Evolutionary conservation across 139 green algal genomes (phyloP).

Genomic region (Chlamydomonas sp.): DNA sequence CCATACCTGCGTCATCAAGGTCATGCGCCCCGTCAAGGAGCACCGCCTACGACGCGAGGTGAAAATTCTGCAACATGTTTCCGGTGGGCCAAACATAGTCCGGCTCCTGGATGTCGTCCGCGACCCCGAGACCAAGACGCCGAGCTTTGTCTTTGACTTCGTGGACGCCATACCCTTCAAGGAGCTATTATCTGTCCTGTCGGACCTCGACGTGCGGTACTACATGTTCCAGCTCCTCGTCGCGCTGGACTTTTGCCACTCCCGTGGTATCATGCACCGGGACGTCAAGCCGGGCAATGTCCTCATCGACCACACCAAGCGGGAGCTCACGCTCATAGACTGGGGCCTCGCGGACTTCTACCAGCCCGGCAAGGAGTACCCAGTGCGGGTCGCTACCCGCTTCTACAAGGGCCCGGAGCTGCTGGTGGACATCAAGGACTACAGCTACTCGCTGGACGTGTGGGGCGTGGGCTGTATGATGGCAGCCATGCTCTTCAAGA

Average conservation of each 20-base stretch:
- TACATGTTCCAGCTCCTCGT: constrained; percentile 97
- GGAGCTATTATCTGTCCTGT: constrained; percentile 92
- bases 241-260: constrained; percentile 97
- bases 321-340: constrained; percentile 96
- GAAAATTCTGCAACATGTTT: constrained; percentile 97
- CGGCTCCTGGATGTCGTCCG: constrained; percentile 95
- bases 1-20: constrained; percentile 95
- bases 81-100: constrained; percentile 98
- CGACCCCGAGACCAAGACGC: constrained; percentile 95
- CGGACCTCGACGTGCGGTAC: constrained; percentile 94
- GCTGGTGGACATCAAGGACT: constrained; percentile 92
- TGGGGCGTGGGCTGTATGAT: constrained; percentile 93
- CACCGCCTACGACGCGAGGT: constrained; percentile 97
- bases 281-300: constrained; percentile 88
- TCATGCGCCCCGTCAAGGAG: constrained; percentile 99
- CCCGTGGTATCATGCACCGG: constrained; percentile 90
- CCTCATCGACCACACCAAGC: constrained; percentile 96
- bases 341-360: constrained; percentile 99
- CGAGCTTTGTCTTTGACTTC: constrained; percentile 95
- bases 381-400: constrained; percentile 65
- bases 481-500: constrained; percentile 94
- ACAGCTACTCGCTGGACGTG: constrained; percentile 93
- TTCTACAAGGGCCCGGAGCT: constrained; percentile 99
- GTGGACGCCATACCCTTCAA: constrained; percentile 76
- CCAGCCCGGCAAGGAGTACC: constrained; percentile 91